A percentile compares a stretch with the other conserved stretches of the same genome.
These are phyloP conservation scores for Pythium myriotylum DNA, from an alignment of 352 stramenopile genomes.

Conservation along the genomic window DNA sequence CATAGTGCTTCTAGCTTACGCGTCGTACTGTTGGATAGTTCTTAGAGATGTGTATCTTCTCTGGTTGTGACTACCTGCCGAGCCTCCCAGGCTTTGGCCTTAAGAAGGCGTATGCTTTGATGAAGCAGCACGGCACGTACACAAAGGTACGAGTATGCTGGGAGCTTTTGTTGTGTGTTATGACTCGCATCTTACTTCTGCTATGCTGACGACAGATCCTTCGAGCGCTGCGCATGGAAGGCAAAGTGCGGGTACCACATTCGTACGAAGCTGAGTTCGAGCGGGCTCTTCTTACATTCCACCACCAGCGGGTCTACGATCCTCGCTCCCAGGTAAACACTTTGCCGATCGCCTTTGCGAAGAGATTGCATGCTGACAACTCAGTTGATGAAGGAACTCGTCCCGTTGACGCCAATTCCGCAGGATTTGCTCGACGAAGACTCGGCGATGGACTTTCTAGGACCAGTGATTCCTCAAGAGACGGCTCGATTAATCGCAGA, in stretches of 20 bases:
- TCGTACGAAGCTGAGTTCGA: conserved; percentile 62
- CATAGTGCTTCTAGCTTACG: background rate
- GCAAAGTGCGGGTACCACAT: conserved; percentile 34
- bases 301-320: conserved; percentile 87
- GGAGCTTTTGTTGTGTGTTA: too few relatives aligned
- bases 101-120: conserved; percentile 71
- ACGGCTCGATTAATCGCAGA: conserved; percentile 58
- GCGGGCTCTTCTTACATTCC: conserved; percentile 80
- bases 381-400: conserved; percentile 46
- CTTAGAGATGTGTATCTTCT: conserved; percentile 92
- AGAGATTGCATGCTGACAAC: background rate
- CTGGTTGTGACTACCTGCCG: conserved; percentile 88
- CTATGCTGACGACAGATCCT: conserved; percentile 45
- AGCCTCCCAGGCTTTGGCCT: conserved; percentile 84
- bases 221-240: conserved; percentile 29
- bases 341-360: background rate
- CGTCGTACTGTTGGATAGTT: conserved; percentile 43
- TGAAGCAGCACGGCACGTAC: conserved; percentile 75
- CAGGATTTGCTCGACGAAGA: conserved; percentile 32
- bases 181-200: too few relatives aligned
- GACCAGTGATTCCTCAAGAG: conserved; percentile 48
- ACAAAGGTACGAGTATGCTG: conserved; percentile 44
- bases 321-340: conserved; percentile 52
- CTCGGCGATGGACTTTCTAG: conserved; percentile 61
- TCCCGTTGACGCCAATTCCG: conserved; percentile 65